Conservation (phyloP, 164 flowering plant species). For the Vitis amurensis region DNA sequence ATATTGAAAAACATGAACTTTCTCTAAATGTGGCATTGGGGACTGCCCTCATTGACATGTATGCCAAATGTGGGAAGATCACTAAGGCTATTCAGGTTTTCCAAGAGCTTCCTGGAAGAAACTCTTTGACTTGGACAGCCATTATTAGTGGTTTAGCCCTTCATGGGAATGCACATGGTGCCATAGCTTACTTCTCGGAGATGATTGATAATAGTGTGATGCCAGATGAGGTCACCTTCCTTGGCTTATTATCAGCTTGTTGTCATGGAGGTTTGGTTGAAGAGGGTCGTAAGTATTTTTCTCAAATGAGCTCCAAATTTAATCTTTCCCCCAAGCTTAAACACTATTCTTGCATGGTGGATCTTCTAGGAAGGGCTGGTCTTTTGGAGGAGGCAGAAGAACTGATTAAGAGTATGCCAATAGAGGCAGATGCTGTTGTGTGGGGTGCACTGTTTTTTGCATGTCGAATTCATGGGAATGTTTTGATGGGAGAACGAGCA, state of each 20-base stretch:
- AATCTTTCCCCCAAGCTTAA: slow-evolving; percentile 46
- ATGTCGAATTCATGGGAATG: slow-evolving; percentile 55
- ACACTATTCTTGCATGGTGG: slow-evolving; percentile 72
- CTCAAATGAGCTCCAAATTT: slow-evolving; percentile 48
- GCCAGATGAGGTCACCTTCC: slow-evolving; percentile 73
- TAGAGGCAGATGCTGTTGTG: slow-evolving; percentile 57
- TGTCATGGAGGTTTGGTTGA: slow-evolving; percentile 76
- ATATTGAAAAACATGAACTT: slow-evolving; percentile 45
- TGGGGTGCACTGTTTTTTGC: slow-evolving; percentile 74
- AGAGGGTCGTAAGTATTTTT: slow-evolving; percentile 52
- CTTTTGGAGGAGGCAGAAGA: slow-evolving; percentile 59
- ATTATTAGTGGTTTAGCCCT: slow-evolving; percentile 67
- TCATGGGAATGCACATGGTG: slow-evolving; percentile 57
- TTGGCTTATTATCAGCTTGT: slow-evolving; percentile 71
- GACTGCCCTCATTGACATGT: slow-evolving; percentile 77
- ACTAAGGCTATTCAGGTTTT: slow-evolving; percentile 55
- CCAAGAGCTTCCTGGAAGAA: slow-evolving; percentile 40
- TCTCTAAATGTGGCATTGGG: slow-evolving; percentile 49
- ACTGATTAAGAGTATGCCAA: slow-evolving; percentile 56
- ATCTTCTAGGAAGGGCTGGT: slow-evolving; percentile 79
- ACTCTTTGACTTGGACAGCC: slow-evolving; percentile 69
- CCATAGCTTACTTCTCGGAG: slow-evolving; percentile 46
- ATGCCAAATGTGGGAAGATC: slow-evolving; percentile 75
- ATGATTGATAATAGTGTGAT: slow-evolving; percentile 51
- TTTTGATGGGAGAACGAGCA: slow-evolving; percentile 58